Evolutionary conservation across 306 rosid genomes (phyloP).

Genomic region (Benincasa hispida): DNA sequence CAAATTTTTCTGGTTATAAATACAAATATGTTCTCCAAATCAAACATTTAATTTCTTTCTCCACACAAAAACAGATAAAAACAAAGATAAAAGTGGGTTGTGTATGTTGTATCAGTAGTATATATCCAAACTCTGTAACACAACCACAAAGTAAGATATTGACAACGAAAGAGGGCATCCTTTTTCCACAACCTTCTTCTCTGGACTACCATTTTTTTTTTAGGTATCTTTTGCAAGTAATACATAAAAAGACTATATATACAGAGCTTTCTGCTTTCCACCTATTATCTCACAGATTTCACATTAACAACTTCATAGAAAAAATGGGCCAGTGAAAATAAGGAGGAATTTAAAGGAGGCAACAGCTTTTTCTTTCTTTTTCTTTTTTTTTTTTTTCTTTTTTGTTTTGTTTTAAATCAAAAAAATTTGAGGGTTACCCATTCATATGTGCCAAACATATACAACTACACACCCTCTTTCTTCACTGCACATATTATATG

Average conservation of each 20-base stretch:
- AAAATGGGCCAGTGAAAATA: no score
- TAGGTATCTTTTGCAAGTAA: not conserved
- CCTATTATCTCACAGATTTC: no score
- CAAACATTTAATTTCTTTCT: not conserved
- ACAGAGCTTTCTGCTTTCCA: no score
- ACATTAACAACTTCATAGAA: no score
- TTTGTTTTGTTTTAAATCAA: not conserved
- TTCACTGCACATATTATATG: slow-evolving; percentile 24
- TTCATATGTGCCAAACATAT: slow-evolving; percentile 28
- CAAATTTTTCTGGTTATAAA: not conserved
- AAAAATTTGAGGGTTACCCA: slow-evolving; percentile 17
- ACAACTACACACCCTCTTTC: slow-evolving; percentile 29
- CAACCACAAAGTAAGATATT: not conserved
- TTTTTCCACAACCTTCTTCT: not conserved
- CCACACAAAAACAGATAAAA: not conserved
- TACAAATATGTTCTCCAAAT: no score
- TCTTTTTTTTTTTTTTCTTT: slow-evolving; percentile 2
- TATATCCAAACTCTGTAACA: no score
- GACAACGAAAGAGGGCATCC: not conserved
- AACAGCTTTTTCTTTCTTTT: not conserved
- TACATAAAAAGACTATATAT: no score
- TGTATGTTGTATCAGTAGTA: no score
- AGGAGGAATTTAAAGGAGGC: not conserved
- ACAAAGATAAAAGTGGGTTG: no score
- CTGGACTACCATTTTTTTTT: not conserved